Evolutionary conservation across 1,284 basidiomycete genomes (phyloP).

Genomic region (Rhodofomes roseus): DNA sequence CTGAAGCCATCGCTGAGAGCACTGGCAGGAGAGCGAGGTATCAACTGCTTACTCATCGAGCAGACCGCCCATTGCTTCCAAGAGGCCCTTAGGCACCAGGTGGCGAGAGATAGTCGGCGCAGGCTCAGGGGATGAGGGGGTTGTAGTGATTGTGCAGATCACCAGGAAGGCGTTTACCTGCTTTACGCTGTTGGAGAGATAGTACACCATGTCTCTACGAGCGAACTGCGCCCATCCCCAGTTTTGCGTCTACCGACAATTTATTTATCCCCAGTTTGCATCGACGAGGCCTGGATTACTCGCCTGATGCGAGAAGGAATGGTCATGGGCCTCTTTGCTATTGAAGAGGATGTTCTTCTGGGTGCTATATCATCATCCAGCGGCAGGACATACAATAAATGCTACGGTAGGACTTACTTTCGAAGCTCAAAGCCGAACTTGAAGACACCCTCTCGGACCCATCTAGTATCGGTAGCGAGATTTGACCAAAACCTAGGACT

Average conservation of each 20-base stretch:
- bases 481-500: not conserved
- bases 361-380: conserved; percentile 32
- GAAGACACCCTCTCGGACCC: conserved; percentile 80
- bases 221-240: conserved; percentile 88
- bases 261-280: not conserved
- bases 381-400: not conserved
- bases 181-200: conserved; percentile 52
- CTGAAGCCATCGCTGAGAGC: conserved; percentile 4
- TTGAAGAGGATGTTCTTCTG: conserved; percentile 52
- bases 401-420: conserved; percentile 40
- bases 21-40: not conserved
- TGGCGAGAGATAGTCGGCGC: conserved; percentile 43
- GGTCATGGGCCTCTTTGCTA: conserved; percentile 78
- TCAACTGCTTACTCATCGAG: conserved; percentile 53
- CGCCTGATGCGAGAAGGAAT: conserved; percentile 79
- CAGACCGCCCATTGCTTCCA: conserved; percentile 69
- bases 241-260: conserved; percentile 57
- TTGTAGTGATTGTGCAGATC: conserved; percentile 74
- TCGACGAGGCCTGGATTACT: not conserved
- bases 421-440: conserved; percentile 84
- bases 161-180: conserved; percentile 69
- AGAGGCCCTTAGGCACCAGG: conserved; percentile 56
- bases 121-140: conserved; percentile 51
- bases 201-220: conserved; percentile 70
- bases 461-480: conserved; percentile 37